Evolutionary conservation across 257 asterid genomes (phyloP).

Genomic region (Anisodus acutangulus): DNA sequence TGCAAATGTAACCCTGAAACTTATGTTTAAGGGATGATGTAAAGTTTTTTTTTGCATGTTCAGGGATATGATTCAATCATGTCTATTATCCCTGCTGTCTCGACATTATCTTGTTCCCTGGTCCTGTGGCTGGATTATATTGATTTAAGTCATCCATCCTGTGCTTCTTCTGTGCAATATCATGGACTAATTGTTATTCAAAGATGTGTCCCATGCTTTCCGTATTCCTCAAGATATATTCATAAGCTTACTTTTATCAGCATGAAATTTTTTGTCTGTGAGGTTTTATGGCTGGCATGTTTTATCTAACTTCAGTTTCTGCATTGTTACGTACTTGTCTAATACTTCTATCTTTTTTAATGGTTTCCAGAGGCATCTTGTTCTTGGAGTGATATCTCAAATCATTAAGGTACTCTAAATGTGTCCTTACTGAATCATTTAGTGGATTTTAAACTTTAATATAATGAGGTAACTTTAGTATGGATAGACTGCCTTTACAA

Average conservation of each 20-base stretch:
- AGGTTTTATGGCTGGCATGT: not conserved
- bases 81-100: not conserved
- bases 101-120: not conserved
- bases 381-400: slow-evolving; percentile 95
- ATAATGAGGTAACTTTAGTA: not conserved
- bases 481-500: not conserved
- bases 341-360: slow-evolving; percentile 32
- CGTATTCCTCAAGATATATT: not conserved
- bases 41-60: not conserved
- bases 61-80: not conserved
- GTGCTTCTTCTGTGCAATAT: slow-evolving; percentile 20
- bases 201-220: not conserved
- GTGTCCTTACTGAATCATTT: not conserved
- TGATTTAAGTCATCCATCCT: not conserved
- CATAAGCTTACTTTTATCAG: not conserved
- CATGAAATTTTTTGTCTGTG: not conserved
- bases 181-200: slow-evolving; percentile 4
- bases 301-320: slow-evolving; percentile 19
- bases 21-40: not conserved
- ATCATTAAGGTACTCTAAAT: slow-evolving; percentile 77
- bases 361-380: slow-evolving; percentile 91
- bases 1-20: not conserved
- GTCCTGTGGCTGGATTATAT: slow-evolving; percentile 5
- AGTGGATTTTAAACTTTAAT: not conserved
- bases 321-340: slow-evolving; percentile 33